A percentile compares a stretch with the other conserved stretches of the same genome.
Evolutionary conservation across 371 early-diverging fungal species (phyloP).

Genomic region (Actinomortierella ambigua): DNA sequence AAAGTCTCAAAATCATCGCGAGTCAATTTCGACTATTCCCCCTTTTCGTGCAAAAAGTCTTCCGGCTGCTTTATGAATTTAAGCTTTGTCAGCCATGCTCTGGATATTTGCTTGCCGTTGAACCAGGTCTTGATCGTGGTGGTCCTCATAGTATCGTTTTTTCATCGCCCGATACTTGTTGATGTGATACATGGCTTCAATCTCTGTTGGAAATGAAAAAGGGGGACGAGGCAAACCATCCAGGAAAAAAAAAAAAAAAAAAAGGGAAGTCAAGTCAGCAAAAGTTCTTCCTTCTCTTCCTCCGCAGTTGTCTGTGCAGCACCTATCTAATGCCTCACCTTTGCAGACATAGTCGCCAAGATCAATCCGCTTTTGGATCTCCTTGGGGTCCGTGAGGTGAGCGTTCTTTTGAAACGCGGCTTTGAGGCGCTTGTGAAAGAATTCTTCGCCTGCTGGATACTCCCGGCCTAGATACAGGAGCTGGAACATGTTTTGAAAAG

Average conservation of each 20-base stretch:
- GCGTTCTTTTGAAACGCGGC: constrained; percentile 69
- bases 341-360: constrained; percentile 69
- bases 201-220: constrained; percentile 47
- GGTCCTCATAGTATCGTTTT: constrained; percentile 55
- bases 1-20: too few species aligned
- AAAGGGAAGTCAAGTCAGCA: not conserved
- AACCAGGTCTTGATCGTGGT: constrained; percentile 6
- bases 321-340: constrained; percentile 42
- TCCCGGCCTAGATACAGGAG: constrained; percentile 65
- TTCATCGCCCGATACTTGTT: constrained; percentile 74
- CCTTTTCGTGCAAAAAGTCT: too few species aligned
- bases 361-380: constrained; percentile 65
- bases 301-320: not conserved
- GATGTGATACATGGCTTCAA: constrained; percentile 77
- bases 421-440: constrained; percentile 65
- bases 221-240: not conserved
- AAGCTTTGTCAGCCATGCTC: too few species aligned
- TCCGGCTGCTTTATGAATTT: too few species aligned
- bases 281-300: constrained; percentile 1
- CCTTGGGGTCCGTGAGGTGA: constrained; percentile 55
- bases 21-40: too few species aligned
- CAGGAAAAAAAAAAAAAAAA: not conserved
- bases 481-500: constrained; percentile 21
- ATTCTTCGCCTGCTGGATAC: constrained; percentile 64
- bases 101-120: too few species aligned